Percentiles rank a stretch among this genome's conserved stretches.
Conservation (phyloP, 202 grass and related monocot genomes). For the Thinopyrum obtusiflorum region DNA sequence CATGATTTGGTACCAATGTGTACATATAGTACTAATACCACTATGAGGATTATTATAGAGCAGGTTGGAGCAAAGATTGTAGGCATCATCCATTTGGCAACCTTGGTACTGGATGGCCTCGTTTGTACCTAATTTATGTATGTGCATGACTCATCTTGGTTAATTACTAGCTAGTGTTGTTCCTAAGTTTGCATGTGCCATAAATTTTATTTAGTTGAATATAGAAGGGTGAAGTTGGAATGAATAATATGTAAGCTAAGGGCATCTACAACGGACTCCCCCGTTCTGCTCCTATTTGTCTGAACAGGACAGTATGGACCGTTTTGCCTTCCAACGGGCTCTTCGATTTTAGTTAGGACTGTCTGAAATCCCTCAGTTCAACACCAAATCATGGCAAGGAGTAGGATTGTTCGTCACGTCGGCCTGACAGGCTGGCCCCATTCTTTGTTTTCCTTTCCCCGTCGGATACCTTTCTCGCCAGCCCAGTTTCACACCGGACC, state of each 20-base stretch:
- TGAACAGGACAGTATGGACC: too few species aligned
- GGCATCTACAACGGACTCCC: too few species aligned
- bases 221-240: neutral
- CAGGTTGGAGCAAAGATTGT: slow-evolving; percentile 4
- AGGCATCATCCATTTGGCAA: slow-evolving; percentile 35
- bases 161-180: neutral
- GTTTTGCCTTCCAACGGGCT: too few species aligned
- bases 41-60: neutral
- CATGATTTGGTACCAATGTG: neutral
- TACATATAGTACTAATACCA: neutral
- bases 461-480: too few species aligned
- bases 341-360: too few species aligned
- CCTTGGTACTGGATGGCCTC: neutral
- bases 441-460: too few species aligned
- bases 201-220: neutral
- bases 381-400: too few species aligned
- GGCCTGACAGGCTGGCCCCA: too few species aligned
- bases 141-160: neutral
- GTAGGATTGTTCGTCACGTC: too few species aligned
- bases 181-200: neutral
- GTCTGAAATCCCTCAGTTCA: too few species aligned
- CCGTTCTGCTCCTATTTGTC: too few species aligned
- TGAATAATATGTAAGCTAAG: neutral
- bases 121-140: neutral
- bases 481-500: too few species aligned